Evolutionary conservation across 2,329 filamentous ascomycete genomes (phyloP), one percentile per base, ranked within the genome.

Genomic region (Camillea tinctor): DNA sequence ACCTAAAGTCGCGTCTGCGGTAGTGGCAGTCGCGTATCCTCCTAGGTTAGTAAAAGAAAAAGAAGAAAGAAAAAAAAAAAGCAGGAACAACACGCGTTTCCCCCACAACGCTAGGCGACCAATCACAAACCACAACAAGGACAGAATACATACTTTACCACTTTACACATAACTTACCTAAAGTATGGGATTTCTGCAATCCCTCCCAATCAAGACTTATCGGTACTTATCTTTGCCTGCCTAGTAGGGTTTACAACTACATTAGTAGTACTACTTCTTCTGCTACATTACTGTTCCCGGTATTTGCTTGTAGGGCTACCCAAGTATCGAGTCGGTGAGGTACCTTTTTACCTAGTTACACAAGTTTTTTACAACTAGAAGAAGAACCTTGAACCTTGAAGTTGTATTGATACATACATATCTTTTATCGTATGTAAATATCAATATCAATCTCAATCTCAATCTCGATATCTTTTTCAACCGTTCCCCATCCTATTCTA

Each of bases 171-270:
- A 44, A 30, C 60, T 64, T 58, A 40, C n/a, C n/a, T n/a, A n/a
- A n/a, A n/a, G 56, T 48, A 56, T 55, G 54, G n/a, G 30, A 23
- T 62, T 60, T 62, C 26, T 62, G 60, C 56, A 61, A 51, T 59
- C 19, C 50, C 54, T n/a, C 49, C 49, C 49, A 48, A 53, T 57
- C 52, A 55, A 2, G 20, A 59, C 36, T 60, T 63, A 63, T 63
- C 61, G 61, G 61, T 59, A 61, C 30, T 44, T 24, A 52, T 40
- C 50, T n/a, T 49, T 30, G 30, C 52, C 23, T n/a, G n/a, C n/a
- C n/a, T n/a, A n/a, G n/a, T n/a, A 52, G 26, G n/a, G 24, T 52
- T 48, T 57, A 44, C 26, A 21, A 44, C 23, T 40, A 40, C 36
- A 40, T 6, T 6, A 13, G 50, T 22, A n/a, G n/a, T n/a, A n/a